Base-by-base conservation (phyloP, 495 filamentous ascomycete species). In the Penicillium herquei region DNA sequence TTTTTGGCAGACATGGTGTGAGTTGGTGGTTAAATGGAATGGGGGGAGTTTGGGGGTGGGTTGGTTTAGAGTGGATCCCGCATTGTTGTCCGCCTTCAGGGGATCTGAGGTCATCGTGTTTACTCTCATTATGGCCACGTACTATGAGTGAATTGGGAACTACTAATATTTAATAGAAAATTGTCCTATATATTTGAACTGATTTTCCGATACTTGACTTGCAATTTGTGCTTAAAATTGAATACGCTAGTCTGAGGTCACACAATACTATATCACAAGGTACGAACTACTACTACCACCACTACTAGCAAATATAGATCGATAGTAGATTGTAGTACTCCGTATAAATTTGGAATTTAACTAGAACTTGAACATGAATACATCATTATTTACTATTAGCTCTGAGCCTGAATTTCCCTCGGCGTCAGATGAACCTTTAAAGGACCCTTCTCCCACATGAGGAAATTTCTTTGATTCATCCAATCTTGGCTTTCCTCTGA, bases 1-100 rank as follows among this genome's bases (percentile, higher is more conserved):
- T 85, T 85, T 71, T 90, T 88, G 63, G 75, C 76, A 11, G 91
- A 84, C 81, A 90, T 89, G 72, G 74, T 83, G 43, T 31, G 34
- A 13, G 34, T 26, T 46, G 18, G 21, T 65, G 56, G 46, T 43
- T 53, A 45, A 42, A 39, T 33, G 51, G 53, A 52, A 46, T 55
- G 35, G 45, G 33, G 42, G 39, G 49, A 11, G 55, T 51, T 49
- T 55, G 54, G 48, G 47, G 57, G 39, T 55, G 42, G 49, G 39
- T 56, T 57, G 51, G 51, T 61, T 55, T 54, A 21, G 43, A 30
- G 51, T 41, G 40, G 39, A 34, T 46, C 18, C 18, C 43, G 35
- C 43, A n/a, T 10, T n/a, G 30, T 39, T 47, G 43, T 55, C 52
- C 52, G 52, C 59, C 59, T 56, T 54, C 59, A 55, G 54, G 54